Base-by-base conservation (phyloP, 257 asterid species). In the Coffea eugenioides region DNA sequence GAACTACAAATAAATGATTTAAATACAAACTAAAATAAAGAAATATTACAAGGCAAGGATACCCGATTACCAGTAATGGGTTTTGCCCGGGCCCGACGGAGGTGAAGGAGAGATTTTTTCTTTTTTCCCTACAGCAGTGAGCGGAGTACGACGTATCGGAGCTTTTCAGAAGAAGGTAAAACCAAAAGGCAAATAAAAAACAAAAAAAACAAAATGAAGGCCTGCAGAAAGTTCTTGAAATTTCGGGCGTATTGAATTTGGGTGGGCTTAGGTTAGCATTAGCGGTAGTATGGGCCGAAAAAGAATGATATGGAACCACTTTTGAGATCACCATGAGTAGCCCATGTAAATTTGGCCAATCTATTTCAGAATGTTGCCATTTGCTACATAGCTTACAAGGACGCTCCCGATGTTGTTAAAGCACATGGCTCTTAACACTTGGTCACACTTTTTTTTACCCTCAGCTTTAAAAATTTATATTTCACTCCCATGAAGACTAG, bases 211-310 rank as follows among this genome's bases (percentile, higher is more conserved):
- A 31, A 31, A 31, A 31, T 31, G 64, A 8, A 18, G n/a, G 25
- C 8, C 1, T 34, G 62, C 11, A 54, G 83, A 81, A 80, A 34
- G 71, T 79, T 79, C 88, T 75, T 84, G 88, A 84, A 81, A 75
- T 78, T 79, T 81, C 80, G n/a, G 49, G 21, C 75, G 8, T 5
- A 20, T 75, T 18, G 12, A 31, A 6, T 54, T 1, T 18, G 25
- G 64, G 8, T 56, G 4, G 5, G 43, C 43, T 2, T 39, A 0
- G 3, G 43, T 10, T 51, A 1, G 56, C 4, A 49, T 10, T 51
- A 48, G 13, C 13, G 0, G 2, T 0, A 8, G 3, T 61, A 51
- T 36, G 51, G 51, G 67, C 77, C 27, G 41, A 7, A 43, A 2
- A 25, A 4, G 39, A 59, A 59, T 21, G 25, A 23, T 2, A 23